Evolutionary conservation across 2,329 filamentous ascomycete genomes (phyloP).

Genomic region (Aspergillus unguis): DNA sequence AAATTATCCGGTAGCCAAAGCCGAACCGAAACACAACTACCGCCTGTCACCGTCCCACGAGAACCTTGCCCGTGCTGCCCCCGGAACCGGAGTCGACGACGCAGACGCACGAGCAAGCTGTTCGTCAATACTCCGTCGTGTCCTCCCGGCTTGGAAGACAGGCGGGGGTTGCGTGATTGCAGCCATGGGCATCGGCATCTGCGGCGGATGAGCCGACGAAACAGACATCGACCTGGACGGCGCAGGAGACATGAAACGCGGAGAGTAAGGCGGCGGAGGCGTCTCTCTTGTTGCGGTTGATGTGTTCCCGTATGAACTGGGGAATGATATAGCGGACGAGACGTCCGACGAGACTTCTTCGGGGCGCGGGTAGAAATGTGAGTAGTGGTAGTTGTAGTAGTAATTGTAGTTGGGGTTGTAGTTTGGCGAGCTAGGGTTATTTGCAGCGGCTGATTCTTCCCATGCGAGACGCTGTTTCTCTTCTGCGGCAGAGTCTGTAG

Average conservation of each 20-base stretch:
- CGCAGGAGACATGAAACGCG: conserved; percentile 12
- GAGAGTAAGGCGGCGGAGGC: conserved; percentile 42
- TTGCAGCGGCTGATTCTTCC: conserved; percentile 12
- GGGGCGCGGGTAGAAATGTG: conserved; percentile 3
- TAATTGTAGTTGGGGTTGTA: neutral
- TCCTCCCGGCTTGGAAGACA: neutral
- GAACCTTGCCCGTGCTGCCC: neutral
- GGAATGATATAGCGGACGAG: conserved; percentile 41
- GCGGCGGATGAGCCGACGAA: neutral
- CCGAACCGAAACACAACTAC: neutral
- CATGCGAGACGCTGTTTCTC: conserved; percentile 32
- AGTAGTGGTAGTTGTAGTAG: conserved; percentile 3
- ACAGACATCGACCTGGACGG: conserved; percentile 8
- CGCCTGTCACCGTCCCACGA: conserved; percentile 7
- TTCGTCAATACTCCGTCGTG: conserved; percentile 6
- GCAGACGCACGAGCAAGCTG: neutral
- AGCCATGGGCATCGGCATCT: conserved; percentile 1
- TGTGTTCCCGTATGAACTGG: conserved; percentile 44
- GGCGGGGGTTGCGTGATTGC: conserved; percentile 6
- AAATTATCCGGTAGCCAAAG: neutral
- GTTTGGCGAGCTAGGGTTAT: neutral
- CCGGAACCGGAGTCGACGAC: neutral
- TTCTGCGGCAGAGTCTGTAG: conserved; percentile 23
- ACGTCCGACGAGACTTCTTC: conserved; percentile 36
- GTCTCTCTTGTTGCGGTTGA: conserved; percentile 44